Base-by-base conservation (phyloP, 257 asterid genomes). In the Ballota nigra region DNA sequence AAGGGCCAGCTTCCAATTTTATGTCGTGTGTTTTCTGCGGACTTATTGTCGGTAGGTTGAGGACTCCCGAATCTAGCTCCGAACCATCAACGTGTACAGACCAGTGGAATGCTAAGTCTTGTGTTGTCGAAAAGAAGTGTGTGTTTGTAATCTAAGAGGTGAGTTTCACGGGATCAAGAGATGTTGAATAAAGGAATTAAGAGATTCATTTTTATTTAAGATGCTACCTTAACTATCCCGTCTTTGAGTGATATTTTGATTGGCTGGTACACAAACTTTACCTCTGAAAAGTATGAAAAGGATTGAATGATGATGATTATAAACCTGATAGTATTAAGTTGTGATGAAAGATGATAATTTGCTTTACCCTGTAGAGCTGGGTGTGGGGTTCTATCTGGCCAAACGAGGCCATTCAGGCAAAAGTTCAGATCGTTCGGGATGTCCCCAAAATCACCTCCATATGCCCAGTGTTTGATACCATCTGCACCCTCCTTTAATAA, bases 381-480 rank as follows among this genome's bases (percentile, higher is more conserved):
- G 82, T 94, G 99, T 77, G 97, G 97, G 80, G 75, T 94, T 79
- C 99, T 92, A 82, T 94, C 95, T n/a, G 99, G 99, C 96, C 97
- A 91, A 64, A 81, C 56, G 9, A 94, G 63, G 66, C 99, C 99
- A 79, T 94, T 94, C 55, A 94, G 87, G 69, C 99, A 94, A 75
- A 91, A 94, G 86, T 91, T 94, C 31, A 78, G 86, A 83, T 94
- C 99, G 58, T 91, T 91, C 43, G 98, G 98, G 67, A 33, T 74
- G 80, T 94, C 99, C 69, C 97, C 97, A 77, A 94, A 94, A 82
- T 94, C 96, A 23, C 99, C 99, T 70, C 99, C 99, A 78, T 91
- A 91, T 41, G 99, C 99, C 99, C 99, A 94, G 66, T 83, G 87
- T 77, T 89, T 91, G 49, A 59, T 79, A 70, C 97, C 93, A 70